phyloP scores from a whole-genome alignment of 352 stramenopile species.

The Blastocystis sp. region DNA sequence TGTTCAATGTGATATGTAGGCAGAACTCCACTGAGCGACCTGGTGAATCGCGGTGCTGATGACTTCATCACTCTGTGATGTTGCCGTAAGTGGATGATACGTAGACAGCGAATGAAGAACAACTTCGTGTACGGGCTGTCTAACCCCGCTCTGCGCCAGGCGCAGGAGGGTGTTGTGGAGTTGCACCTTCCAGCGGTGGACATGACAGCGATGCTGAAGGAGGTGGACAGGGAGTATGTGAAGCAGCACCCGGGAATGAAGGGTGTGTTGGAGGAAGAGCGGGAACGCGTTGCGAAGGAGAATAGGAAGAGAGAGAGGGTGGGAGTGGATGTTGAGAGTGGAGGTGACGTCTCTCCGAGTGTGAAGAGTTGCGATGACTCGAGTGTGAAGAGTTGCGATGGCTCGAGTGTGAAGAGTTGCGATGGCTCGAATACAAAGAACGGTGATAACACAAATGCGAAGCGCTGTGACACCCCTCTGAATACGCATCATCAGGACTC shows the following conservation, averaged over 20 bases:
- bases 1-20: too few relatives aligned
- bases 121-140: neutral
- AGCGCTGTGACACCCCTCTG: too few relatives aligned
- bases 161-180: constrained; percentile 4
- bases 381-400: too few relatives aligned
- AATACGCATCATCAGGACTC: too few relatives aligned
- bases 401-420: too few relatives aligned
- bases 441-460: too few relatives aligned
- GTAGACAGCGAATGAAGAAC: neutral
- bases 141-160: neutral
- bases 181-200: constrained; percentile 21
- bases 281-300: neutral
- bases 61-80: neutral
- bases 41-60: neutral
- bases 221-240: constrained; percentile 53
- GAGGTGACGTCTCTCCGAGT: too few relatives aligned
- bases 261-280: neutral
- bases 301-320: neutral
- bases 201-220: neutral
- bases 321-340: neutral
- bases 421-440: too few relatives aligned
- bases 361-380: too few relatives aligned
- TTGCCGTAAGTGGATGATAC: neutral
- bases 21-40: too few relatives aligned
- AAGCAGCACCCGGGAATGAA: constrained; percentile 1